Conservation (phyloP, 768 basidiomycete species). For the Kwoniella pini region DNA sequence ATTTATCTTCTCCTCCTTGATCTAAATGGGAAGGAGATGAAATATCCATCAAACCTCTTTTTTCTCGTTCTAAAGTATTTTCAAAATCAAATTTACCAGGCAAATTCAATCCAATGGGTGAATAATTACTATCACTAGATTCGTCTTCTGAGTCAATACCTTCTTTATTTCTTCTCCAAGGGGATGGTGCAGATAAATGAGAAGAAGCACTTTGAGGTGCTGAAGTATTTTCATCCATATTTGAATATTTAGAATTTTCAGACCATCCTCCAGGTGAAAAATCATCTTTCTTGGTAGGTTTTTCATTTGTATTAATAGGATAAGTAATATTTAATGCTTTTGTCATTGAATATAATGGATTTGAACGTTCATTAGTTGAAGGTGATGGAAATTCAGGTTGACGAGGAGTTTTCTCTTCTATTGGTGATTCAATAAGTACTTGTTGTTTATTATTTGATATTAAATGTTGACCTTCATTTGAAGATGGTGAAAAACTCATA, state of each 20-base stretch:
- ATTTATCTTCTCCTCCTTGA: neutral
- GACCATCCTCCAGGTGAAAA: constrained; percentile 17
- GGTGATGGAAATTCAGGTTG: constrained; percentile 1
- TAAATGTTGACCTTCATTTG: neutral
- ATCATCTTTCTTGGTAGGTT: neutral
- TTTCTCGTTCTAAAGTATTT: neutral
- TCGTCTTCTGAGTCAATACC: neutral
- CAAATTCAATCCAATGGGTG: constrained; percentile 10
- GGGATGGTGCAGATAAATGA: neutral
- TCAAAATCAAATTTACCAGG: constrained; percentile 14
- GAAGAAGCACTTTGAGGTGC: constrained; percentile 1
- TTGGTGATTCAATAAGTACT: neutral
- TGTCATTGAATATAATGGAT: neutral
- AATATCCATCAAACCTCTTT: neutral
- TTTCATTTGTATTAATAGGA: neutral
- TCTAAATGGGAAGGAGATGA: neutral
- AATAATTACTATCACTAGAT: constrained; percentile 14
- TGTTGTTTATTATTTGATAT: too few species aligned
- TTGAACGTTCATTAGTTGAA: neutral
- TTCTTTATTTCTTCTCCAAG: neutral
- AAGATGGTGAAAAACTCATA: neutral
- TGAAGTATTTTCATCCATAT: neutral
- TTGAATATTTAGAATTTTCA: constrained; percentile 12
- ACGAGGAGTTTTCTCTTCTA: constrained; percentile 6
- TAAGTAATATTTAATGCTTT: constrained; percentile 8